phyloP scores from a whole-genome alignment of 306 rosid species.

The Astragalus glycyphyllos region DNA sequence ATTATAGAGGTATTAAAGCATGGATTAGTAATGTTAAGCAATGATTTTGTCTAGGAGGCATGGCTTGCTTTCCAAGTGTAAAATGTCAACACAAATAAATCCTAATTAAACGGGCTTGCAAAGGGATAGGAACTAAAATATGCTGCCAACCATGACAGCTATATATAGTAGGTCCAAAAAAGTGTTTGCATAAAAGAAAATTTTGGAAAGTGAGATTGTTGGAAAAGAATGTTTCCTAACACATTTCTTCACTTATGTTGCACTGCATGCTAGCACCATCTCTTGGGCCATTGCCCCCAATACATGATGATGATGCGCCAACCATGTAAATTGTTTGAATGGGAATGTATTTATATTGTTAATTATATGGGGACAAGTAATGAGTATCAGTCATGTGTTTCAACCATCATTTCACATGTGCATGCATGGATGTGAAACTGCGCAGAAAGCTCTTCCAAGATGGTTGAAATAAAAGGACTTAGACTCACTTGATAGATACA shows the following conservation, averaged over 20 bases:
- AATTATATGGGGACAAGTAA: constrained; percentile 51
- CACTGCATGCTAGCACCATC: constrained; percentile 48
- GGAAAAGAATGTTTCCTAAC: constrained; percentile 32
- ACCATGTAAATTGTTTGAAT: constrained; percentile 44
- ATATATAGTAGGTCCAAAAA: constrained; percentile 19
- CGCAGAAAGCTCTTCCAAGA: background rate
- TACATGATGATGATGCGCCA: constrained; percentile 55
- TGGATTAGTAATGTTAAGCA: constrained; percentile 33
- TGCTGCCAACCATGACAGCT: constrained; percentile 10
- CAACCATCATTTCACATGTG: constrained; percentile 46
- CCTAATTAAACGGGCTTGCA: constrained; percentile 19
- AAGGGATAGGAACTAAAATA: constrained; percentile 23
- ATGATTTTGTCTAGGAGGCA: constrained; percentile 43
- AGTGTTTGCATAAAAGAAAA: constrained; percentile 28
- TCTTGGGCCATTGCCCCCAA: constrained; percentile 42
- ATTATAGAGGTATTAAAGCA: background rate
- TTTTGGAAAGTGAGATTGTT: constrained; percentile 32
- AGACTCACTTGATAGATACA: background rate
- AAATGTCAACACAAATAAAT: constrained; percentile 20
- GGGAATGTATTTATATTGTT: constrained; percentile 44
- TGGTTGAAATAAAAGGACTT: constrained; percentile 5
- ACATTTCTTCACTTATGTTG: constrained; percentile 33
- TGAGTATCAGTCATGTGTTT: constrained; percentile 48
- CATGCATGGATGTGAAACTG: constrained; percentile 31
- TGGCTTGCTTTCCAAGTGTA: constrained; percentile 28